Evolutionary conservation across 2,329 filamentous ascomycete genomes (phyloP), one percentile per base, ranked within the genome.

Genomic region (Aspergillus novoparasiticus): DNA sequence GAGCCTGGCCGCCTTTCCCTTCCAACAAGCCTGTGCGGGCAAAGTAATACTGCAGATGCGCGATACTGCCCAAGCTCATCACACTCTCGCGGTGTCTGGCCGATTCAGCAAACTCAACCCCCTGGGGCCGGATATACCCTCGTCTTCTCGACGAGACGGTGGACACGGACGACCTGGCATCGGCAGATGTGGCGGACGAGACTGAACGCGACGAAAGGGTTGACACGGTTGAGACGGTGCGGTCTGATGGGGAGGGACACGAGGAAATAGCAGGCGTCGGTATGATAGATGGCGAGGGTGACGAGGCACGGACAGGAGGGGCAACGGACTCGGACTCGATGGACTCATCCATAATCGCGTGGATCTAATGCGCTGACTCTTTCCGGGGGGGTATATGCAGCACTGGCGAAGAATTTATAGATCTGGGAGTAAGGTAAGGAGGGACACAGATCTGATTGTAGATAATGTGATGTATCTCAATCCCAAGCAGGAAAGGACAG

Each of bases 1-100:
- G 90, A 26, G 91, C 90, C 76, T 96, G 91, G 59, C 88, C 95
- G 41, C 94, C 94, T 76, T 97, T 97, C 61, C 94, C 93, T 74
- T 99, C 95, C 57, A 99, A 81, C 67, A 99, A 81, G 6, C 95
- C 95, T 0, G 95, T 99, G 64, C 95, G 86, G 41, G 95, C 94
- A 81, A 99, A 99, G 80, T 98, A 99, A 80, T 98, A 97, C 79
- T 99, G 95, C 73, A 99, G 83, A 81, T 99, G 95, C 61, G 94
- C 93, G 72, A 99, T 99, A 78, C 94, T 97, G 60, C 95, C 95
- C 66, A 99, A 81, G 74, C 93, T 97, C 87, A 98, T 90, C 68
- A 99, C 95, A 75, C 94, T 97, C 77, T 99, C 94, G 66, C 95
- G 86, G 57, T 93, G 93, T 74, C 89, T 89, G 54, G 95, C 95